phyloP scores from a whole-genome alignment of 257 asterid genomes.

The Orobanche coerulescens region DNA sequence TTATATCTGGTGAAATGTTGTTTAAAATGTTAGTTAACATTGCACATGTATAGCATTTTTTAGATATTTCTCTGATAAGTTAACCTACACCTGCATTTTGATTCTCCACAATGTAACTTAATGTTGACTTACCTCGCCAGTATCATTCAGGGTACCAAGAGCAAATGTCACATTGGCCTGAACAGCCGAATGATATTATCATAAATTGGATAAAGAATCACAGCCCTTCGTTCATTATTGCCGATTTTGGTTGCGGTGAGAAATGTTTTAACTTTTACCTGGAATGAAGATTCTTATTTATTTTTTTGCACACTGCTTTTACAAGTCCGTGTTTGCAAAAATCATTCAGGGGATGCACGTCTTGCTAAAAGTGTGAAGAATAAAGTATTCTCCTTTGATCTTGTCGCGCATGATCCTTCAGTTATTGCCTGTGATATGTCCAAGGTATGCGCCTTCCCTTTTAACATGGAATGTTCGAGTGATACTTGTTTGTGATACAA shows the following conservation, averaged over 20 bases:
- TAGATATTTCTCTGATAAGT: neutral
- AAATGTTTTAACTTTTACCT: constrained; percentile 13
- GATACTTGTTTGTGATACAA: neutral
- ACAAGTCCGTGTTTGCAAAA: neutral
- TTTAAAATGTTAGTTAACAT: neutral
- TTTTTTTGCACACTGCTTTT: neutral
- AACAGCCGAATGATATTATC: constrained; percentile 58
- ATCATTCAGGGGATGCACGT: constrained; percentile 73
- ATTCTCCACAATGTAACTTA: constrained; percentile 14
- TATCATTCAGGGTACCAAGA: constrained; percentile 91
- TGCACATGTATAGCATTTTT: neutral
- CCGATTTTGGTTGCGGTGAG: constrained; percentile 97
- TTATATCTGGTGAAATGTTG: neutral
- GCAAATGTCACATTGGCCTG: constrained; percentile 86
- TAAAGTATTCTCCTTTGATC: constrained; percentile 83
- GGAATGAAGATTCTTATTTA: neutral
- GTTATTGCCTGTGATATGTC: constrained; percentile 96
- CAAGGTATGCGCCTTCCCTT: constrained; percentile 36
- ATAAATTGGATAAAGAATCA: constrained; percentile 60
- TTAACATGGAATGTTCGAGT: neutral
- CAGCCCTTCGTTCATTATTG: constrained; percentile 59
- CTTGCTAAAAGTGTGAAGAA: constrained; percentile 77
- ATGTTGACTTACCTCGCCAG: constrained; percentile 40
- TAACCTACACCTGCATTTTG: neutral
- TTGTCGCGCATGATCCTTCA: constrained; percentile 68